Percentiles rank a stretch among this genome's conserved stretches.
Evolutionary conservation across 1,284 basidiomycete genomes (phyloP).

Genomic region (Sanghuangporus baumii): DNA sequence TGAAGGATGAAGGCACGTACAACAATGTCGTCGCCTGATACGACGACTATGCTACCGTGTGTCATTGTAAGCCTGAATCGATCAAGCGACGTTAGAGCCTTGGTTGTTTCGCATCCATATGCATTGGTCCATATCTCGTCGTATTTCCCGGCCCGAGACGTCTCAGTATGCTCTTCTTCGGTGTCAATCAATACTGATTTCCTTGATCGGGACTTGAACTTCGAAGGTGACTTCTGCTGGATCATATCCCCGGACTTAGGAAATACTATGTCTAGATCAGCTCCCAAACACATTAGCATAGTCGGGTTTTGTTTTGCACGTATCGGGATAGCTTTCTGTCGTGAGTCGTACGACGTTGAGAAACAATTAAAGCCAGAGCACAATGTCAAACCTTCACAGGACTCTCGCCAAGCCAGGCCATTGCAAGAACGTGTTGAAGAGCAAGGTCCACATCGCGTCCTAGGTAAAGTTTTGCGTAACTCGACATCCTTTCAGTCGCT

Average conservation of each 20-base stretch:
- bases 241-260: neutral
- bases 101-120: neutral
- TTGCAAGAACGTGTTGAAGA: neutral
- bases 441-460: neutral
- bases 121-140: neutral
- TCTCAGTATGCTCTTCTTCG: neutral
- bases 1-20: neutral
- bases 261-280: constrained; percentile 11
- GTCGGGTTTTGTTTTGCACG: constrained; percentile 3
- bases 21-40: constrained; percentile 7
- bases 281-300: constrained; percentile 13
- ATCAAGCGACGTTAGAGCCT: neutral
- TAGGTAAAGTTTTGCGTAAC: neutral
- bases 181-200: neutral
- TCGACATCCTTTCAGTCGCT: neutral
- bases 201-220: neutral
- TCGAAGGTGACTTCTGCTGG: neutral
- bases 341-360: neutral
- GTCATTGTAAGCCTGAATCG: constrained; percentile 8
- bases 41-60: constrained; percentile 5
- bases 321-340: neutral
- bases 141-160: neutral
- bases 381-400: constrained; percentile 5
- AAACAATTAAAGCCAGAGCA: neutral
- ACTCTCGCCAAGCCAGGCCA: constrained; percentile 10